Conservation (phyloP, 2,329 filamentous ascomycete genomes). For the Neofusicoccum parvum region DNA sequence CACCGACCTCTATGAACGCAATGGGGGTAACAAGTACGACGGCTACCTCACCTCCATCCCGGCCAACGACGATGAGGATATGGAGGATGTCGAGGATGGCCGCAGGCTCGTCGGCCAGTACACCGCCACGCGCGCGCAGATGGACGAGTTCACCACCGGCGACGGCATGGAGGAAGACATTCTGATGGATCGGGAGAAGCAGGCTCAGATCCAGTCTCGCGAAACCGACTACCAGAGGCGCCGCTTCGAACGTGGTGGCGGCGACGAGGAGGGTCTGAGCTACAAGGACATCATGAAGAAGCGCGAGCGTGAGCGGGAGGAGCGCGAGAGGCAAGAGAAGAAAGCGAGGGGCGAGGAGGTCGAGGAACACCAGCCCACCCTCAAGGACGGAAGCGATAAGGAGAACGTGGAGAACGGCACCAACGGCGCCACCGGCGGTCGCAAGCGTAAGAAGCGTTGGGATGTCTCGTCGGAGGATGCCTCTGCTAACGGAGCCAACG, state of each 20-base stretch:
- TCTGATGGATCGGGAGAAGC: constrained; percentile 81
- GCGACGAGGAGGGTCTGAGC: constrained; percentile 78
- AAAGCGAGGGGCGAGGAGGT: constrained; percentile 63
- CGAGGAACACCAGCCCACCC: constrained; percentile 69
- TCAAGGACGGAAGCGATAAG: constrained; percentile 71
- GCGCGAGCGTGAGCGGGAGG: constrained; percentile 89
- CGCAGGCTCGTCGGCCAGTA: constrained; percentile 90
- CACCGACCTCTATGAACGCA: constrained; percentile 80
- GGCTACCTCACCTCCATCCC: constrained; percentile 92
- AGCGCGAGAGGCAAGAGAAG: constrained; percentile 76
- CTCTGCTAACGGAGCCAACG: constrained; percentile 47
- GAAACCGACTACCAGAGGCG: constrained; percentile 98
- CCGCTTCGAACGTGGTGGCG: constrained; percentile 75
- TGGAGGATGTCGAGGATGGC: constrained; percentile 70
- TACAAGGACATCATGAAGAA: constrained; percentile 91
- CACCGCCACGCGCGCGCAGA: constrained; percentile 86
- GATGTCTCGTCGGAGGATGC: constrained; percentile 69
- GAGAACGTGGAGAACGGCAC: constrained; percentile 63
- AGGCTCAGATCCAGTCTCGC: constrained; percentile 85
- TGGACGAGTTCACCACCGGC: constrained; percentile 89
- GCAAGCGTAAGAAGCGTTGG: constrained; percentile 95
- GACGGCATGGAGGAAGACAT: constrained; percentile 93
- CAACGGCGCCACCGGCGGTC: constrained; percentile 57
- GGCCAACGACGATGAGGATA: constrained; percentile 75
- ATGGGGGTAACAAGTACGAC: constrained; percentile 76